A percentile compares a stretch with the other conserved stretches of the same genome.
These are phyloP conservation scores for Penicillium canescens DNA, from an alignment of 495 filamentous ascomycete species.

Conservation along the genomic window DNA sequence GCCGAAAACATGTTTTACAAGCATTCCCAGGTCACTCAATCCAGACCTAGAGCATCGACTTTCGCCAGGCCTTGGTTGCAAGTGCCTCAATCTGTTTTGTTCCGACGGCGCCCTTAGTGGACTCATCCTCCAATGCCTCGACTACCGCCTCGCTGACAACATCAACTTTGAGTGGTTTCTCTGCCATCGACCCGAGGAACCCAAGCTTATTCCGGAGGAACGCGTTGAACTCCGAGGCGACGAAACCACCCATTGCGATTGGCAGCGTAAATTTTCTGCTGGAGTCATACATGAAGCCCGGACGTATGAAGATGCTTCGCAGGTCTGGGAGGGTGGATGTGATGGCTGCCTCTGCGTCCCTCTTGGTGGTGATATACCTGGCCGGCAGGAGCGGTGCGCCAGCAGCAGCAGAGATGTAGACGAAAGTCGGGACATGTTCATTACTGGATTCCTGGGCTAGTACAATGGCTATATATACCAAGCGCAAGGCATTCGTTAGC, in stretches of 20 bases:
- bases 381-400: conserved; percentile 79
- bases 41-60: conserved; percentile 66
- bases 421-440: conserved; percentile 67
- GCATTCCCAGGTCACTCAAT: not conserved
- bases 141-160: conserved; percentile 81
- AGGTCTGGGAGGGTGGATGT: conserved; percentile 67
- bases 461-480: conserved; percentile 55
- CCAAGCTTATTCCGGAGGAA: conserved; percentile 71
- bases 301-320: conserved; percentile 77
- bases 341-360: conserved; percentile 85
- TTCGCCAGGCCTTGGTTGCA: conserved; percentile 76
- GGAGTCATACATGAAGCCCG: conserved; percentile 87
- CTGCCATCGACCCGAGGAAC: conserved; percentile 73
- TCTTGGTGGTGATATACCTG: conserved; percentile 88
- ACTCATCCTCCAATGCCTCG: conserved; percentile 71
- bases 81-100: conserved; percentile 69
- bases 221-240: conserved; percentile 70
- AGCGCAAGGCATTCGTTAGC: conserved; percentile 19
- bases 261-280: conserved; percentile 80
- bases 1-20: conserved; percentile 3
- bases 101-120: conserved; percentile 67
- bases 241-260: conserved; percentile 69
- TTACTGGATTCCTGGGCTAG: conserved; percentile 77
- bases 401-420: conserved; percentile 84
- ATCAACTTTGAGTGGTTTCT: conserved; percentile 86